Evolutionary conservation across 2,329 filamentous ascomycete genomes (phyloP).

Genomic region (Nannizziopsis arthrosporioides): DNA sequence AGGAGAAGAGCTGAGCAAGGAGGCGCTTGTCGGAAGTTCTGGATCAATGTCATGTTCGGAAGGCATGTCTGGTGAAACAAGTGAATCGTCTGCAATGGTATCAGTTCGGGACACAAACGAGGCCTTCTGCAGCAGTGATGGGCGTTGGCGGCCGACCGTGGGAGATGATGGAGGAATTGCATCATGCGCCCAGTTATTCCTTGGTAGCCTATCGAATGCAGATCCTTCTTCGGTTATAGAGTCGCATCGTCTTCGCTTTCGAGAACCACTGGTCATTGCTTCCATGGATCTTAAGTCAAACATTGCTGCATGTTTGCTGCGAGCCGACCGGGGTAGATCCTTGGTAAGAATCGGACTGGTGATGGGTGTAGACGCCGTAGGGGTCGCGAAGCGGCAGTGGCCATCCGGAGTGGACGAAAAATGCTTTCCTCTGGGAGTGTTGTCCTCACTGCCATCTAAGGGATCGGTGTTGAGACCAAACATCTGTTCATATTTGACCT

Average conservation of each 20-base stretch:
- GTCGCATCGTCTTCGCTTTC: conserved; percentile 62
- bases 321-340: conserved; percentile 51
- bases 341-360: conserved; percentile 77
- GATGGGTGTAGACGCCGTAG: conserved; percentile 70
- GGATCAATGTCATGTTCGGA: conserved; percentile 70
- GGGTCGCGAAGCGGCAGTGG: conserved; percentile 39
- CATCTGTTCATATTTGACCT: conserved; percentile 93
- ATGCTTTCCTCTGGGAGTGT: conserved; percentile 55
- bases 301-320: conserved; percentile 34
- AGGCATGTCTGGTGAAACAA: conserved; percentile 32
- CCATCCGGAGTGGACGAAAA: conserved; percentile 79
- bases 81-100: conserved; percentile 48
- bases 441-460: conserved; percentile 71
- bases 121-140: conserved; percentile 50
- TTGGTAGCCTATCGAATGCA: conserved; percentile 43
- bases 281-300: conserved; percentile 35
- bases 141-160: conserved; percentile 61
- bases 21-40: conserved; percentile 51
- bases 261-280: conserved; percentile 39
- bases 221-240: conserved; percentile 36
- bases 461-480: conserved; percentile 70
- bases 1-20: conserved; percentile 62
- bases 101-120: conserved; percentile 67
- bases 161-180: conserved; percentile 78
- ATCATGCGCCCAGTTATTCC: conserved; percentile 65